Percentiles rank a stretch among this genome's conserved stretches.
Conservation (phyloP, 257 asterid genomes). For the Craterostigma plantagineum region DNA sequence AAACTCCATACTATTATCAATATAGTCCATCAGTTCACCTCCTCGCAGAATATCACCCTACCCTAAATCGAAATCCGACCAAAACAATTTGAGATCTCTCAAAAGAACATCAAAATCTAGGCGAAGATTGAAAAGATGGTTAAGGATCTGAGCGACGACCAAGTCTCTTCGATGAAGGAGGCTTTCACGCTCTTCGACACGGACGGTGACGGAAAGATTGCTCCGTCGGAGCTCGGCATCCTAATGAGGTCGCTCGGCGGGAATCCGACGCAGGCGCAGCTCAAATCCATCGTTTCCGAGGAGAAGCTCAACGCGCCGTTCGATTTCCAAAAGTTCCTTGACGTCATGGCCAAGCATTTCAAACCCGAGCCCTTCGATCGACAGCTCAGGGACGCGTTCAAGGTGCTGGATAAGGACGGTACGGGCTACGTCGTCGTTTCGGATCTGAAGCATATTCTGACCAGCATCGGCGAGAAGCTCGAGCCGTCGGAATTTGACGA, state of each 20-base stretch:
- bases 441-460: conserved; percentile 88
- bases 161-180: conserved; percentile 70
- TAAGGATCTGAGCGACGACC: conserved; percentile 77
- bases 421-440: conserved; percentile 74
- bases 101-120: no score
- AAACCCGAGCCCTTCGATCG: conserved; percentile 97
- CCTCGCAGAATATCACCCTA: no score
- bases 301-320: conserved; percentile 66
- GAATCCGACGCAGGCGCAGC: conserved; percentile 89
- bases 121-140: conserved; percentile 35
- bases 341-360: conserved; percentile 79
- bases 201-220: conserved; percentile 90
- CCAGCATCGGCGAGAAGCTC: conserved; percentile 88
- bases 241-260: conserved; percentile 96
- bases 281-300: conserved; percentile 55
- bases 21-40: no score
- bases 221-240: conserved; percentile 88
- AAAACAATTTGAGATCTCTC: no score
- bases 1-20: no score
- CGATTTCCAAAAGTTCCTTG: conserved; percentile 66
- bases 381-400: conserved; percentile 94
- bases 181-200: conserved; percentile 92
- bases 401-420: conserved; percentile 81
- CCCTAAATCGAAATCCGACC: no score
- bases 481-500: conserved; percentile 94